Conservation (phyloP, 2,329 filamentous ascomycete species). For the Colletotrichum tofieldiae region DNA sequence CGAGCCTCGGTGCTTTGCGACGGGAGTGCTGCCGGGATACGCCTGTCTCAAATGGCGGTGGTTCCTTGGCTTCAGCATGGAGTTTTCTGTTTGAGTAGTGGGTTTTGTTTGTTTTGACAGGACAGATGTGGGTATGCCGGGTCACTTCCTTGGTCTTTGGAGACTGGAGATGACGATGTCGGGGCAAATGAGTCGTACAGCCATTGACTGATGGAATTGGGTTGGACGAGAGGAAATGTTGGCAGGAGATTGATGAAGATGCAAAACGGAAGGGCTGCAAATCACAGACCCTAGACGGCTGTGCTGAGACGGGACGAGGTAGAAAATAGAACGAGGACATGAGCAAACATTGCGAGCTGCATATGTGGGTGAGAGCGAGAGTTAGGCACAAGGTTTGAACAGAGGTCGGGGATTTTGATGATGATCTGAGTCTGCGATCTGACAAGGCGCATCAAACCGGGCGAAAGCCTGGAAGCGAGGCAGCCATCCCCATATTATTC, state of each 20-base stretch:
- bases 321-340: conserved; percentile 13
- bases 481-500: background rate
- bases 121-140: background rate
- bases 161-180: conserved; percentile 20
- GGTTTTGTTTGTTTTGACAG: conserved; percentile 29
- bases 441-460: conserved; percentile 15
- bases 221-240: background rate
- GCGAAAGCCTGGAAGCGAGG: conserved; percentile 1
- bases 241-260: background rate
- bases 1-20: conserved; percentile 15
- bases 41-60: conserved; percentile 12
- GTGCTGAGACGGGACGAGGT: background rate
- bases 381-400: background rate
- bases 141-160: conserved; percentile 11
- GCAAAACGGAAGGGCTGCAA: conserved; percentile 3
- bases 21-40: conserved; percentile 29
- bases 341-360: conserved; percentile 24
- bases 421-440: conserved; percentile 23
- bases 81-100: conserved; percentile 17
- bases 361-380: conserved; percentile 10
- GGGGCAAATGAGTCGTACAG: conserved; percentile 21
- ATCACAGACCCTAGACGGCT: background rate
- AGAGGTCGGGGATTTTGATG: conserved; percentile 15
- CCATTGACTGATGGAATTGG: background rate
- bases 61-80: conserved; percentile 18